Conservation (phyloP, 2,329 filamentous ascomycete genomes). For the Exophiala oligosperma region DNA sequence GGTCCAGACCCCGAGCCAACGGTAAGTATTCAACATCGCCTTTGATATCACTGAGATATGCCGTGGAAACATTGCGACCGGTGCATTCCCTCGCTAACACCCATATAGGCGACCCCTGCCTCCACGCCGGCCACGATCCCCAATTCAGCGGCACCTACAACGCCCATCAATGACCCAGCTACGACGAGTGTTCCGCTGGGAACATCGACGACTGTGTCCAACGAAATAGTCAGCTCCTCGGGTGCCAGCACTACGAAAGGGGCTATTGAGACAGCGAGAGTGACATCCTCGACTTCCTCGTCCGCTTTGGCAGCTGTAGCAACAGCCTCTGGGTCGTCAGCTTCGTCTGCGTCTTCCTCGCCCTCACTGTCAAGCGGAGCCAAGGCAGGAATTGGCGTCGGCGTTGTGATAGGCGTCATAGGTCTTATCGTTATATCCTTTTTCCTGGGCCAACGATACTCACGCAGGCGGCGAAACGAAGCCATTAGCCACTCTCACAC, state of each 20-base stretch:
- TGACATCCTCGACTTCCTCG: too few relatives aligned
- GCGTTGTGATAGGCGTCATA: conserved; percentile 17
- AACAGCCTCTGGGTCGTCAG: background rate
- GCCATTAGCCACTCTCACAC: too few relatives aligned
- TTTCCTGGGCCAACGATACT: conserved; percentile 17
- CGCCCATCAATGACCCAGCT: background rate
- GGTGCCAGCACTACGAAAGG: background rate
- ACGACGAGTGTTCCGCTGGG: background rate
- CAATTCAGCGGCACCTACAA: background rate
- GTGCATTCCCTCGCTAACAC: background rate
- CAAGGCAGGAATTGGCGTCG: conserved; percentile 25
- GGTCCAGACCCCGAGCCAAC: conserved; percentile 14
- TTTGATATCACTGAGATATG: background rate
- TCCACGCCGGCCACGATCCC: background rate
- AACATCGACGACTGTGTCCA: background rate
- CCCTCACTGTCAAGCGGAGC: conserved; percentile 20
- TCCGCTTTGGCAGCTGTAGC: background rate
- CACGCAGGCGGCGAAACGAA: conserved; percentile 9
- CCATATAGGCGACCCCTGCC: background rate
- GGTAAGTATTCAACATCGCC: conserved; percentile 3
- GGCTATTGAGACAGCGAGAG: background rate
- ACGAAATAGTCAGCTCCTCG: background rate
- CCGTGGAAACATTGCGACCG: background rate
- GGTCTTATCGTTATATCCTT: conserved; percentile 11
- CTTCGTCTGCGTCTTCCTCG: conserved; percentile 7